Conservation (phyloP, 441 rosid species). For the Syzygium malaccense region DNA sequence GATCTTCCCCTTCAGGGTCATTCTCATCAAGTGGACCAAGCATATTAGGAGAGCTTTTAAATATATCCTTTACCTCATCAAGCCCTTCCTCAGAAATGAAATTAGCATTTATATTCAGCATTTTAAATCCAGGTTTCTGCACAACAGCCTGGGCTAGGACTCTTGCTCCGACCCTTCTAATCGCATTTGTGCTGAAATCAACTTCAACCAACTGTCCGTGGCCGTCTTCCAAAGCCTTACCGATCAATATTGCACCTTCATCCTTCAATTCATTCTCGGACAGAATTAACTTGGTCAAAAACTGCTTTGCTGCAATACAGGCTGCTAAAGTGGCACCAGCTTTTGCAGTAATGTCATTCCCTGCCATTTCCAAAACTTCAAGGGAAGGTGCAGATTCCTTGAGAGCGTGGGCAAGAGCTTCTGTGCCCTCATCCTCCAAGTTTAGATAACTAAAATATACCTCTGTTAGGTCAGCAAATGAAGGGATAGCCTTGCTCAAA, state of each 20-base stretch:
- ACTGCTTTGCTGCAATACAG: conserved; percentile 53
- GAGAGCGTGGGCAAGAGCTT: conserved; percentile 51
- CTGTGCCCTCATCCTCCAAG: conserved; percentile 73
- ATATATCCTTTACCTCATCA: conserved; percentile 71
- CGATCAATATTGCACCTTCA: conserved; percentile 60
- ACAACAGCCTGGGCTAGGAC: conserved; percentile 54
- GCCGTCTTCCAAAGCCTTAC: conserved; percentile 59
- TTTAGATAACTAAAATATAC: conserved; percentile 76
- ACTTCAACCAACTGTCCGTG: conserved; percentile 53
- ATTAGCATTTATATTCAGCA: conserved; percentile 71
- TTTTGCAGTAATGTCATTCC: conserved; percentile 76
- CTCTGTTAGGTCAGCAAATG: conserved; percentile 48
- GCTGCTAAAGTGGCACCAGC: conserved; percentile 53
- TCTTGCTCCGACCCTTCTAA: conserved; percentile 69
- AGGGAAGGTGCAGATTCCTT: conserved; percentile 62
- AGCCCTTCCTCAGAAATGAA: conserved; percentile 83
- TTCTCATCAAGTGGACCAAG: conserved; percentile 81
- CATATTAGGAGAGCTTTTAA: conserved; percentile 48
- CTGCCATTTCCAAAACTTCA: conserved; percentile 81
- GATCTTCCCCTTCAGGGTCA: conserved; percentile 81
- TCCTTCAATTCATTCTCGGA: conserved; percentile 93
- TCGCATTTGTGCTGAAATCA: conserved; percentile 53
- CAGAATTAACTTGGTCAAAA: conserved; percentile 66
- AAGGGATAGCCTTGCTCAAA: conserved; percentile 58
- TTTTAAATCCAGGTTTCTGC: conserved; percentile 55